These are phyloP conservation scores for Mortierella hygrophila DNA, from an alignment of 192 early-diverging fungal genomes.

Conservation along the genomic window DNA sequence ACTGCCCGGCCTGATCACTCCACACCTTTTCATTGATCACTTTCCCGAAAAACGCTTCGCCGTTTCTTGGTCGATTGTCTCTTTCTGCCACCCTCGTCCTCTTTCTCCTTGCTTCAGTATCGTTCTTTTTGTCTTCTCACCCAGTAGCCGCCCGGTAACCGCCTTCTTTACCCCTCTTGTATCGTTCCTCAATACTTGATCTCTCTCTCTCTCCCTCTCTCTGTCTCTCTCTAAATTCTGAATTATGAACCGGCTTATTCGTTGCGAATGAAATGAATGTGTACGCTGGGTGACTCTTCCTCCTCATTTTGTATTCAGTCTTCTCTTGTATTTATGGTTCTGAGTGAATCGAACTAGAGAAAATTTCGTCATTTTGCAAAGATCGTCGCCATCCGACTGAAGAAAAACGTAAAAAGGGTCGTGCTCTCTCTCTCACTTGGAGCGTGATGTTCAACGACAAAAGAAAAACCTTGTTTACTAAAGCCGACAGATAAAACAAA, in stretches of 20 bases:
- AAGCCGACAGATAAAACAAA: too few species aligned
- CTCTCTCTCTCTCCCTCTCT: too few species aligned
- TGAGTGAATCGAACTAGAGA: slow-evolving; percentile 1
- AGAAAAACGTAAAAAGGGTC: not conserved
- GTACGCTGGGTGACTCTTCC: not conserved
- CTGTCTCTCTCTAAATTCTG: not conserved
- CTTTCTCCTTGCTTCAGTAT: too few species aligned
- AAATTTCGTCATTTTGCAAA: slow-evolving; percentile 4
- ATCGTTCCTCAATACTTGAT: too few species aligned
- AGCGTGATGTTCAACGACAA: not conserved
- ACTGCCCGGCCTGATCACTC: not conserved
- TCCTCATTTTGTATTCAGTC: not conserved
- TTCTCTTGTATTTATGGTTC: not conserved
- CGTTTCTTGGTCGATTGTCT: too few species aligned
- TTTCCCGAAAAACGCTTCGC: not conserved
- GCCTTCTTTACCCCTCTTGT: too few species aligned
- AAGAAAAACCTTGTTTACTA: not conserved
- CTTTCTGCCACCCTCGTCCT: too few species aligned
- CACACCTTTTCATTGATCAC: not conserved
- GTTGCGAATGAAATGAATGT: not conserved
- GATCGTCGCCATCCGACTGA: not conserved
- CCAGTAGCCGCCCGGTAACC: not conserved
- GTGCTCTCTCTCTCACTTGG: not conserved
- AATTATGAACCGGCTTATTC: not conserved
- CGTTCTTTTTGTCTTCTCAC: too few species aligned